phyloP scores from a whole-genome alignment of 495 filamentous ascomycete species.

The Penicillium lagena region DNA sequence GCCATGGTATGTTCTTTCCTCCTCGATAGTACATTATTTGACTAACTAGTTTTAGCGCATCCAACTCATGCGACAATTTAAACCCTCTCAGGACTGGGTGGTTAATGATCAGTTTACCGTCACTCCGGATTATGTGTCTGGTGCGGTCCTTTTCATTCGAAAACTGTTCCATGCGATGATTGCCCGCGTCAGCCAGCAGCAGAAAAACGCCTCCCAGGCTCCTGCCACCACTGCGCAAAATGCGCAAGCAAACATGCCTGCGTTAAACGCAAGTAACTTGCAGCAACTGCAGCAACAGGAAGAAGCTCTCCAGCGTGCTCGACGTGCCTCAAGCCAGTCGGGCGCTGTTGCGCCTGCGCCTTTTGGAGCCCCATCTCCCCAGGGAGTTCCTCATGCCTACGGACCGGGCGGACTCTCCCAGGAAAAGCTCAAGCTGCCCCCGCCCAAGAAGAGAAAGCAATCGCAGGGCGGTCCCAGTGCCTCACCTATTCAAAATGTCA shows the following conservation, averaged over 20 bases:
- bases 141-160: conserved; percentile 38
- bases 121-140: conserved; percentile 46
- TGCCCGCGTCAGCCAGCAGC: conserved; percentile 27
- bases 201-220: conserved; percentile 20
- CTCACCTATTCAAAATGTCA: conserved; percentile 20
- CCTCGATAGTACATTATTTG: neutral
- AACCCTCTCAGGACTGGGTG: conserved; percentile 40
- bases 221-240: conserved; percentile 15
- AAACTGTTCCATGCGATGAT: conserved; percentile 38
- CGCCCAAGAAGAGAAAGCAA: conserved; percentile 52
- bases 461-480: conserved; percentile 32
- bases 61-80: conserved; percentile 54
- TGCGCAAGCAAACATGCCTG: conserved; percentile 32
- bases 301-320: conserved; percentile 36
- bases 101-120: conserved; percentile 55
- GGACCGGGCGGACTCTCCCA: conserved; percentile 39
- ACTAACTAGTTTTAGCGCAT: conserved; percentile 41
- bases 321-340: conserved; percentile 51
- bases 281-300: conserved; percentile 48
- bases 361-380: conserved; percentile 64
- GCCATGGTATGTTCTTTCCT: conserved; percentile 28
- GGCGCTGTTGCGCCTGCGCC: conserved; percentile 57
- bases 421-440: conserved; percentile 56
- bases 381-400: conserved; percentile 56
- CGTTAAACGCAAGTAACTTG: conserved; percentile 61